phyloP scores from a whole-genome alignment of 2,329 filamentous ascomycete species.

The Dactylellina leptospora region DNA sequence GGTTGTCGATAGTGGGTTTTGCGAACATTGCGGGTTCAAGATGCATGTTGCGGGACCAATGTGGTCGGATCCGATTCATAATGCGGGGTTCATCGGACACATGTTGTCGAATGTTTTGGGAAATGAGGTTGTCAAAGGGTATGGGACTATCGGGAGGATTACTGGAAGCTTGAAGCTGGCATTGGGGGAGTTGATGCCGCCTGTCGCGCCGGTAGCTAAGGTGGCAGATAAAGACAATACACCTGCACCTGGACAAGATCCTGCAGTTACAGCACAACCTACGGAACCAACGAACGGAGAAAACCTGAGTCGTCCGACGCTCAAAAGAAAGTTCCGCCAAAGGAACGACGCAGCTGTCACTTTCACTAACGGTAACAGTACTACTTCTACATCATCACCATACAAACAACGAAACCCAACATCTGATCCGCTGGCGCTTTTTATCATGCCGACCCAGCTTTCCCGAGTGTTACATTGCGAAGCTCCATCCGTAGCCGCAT shows the following conservation, averaged over 20 bases:
- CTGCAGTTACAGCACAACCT: conserved; percentile 37
- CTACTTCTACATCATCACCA: not conserved
- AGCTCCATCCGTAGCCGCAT: conserved; percentile 78
- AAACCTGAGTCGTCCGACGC: conserved; percentile 1
- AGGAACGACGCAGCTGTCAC: not conserved
- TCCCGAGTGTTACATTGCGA: conserved; percentile 79
- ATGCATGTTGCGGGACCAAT: conserved; percentile 88
- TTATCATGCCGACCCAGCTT: conserved; percentile 78
- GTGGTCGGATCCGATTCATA: conserved; percentile 91
- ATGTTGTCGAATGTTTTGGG: conserved; percentile 76
- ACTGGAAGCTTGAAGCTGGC: conserved; percentile 92
- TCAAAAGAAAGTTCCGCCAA: conserved; percentile 29
- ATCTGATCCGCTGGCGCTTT: conserved; percentile 75
- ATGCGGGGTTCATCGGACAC: conserved; percentile 79
- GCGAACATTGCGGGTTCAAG: conserved; percentile 83
- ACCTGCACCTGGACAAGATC: conserved; percentile 47
- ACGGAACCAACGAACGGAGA: conserved; percentile 26
- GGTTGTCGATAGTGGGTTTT: conserved; percentile 71
- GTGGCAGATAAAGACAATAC: too few species aligned
- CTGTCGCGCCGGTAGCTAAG: not conserved
- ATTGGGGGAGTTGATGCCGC: conserved; percentile 71
- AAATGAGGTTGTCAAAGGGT: conserved; percentile 72
- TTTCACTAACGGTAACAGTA: not conserved
- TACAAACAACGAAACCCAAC: conserved; percentile 28
- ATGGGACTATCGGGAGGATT: conserved; percentile 81